A percentile compares a stretch with the other conserved stretches of the same genome.
These are phyloP conservation scores for Corymbia maculata DNA, from an alignment of 345 rosid species.

Conservation along the genomic window DNA sequence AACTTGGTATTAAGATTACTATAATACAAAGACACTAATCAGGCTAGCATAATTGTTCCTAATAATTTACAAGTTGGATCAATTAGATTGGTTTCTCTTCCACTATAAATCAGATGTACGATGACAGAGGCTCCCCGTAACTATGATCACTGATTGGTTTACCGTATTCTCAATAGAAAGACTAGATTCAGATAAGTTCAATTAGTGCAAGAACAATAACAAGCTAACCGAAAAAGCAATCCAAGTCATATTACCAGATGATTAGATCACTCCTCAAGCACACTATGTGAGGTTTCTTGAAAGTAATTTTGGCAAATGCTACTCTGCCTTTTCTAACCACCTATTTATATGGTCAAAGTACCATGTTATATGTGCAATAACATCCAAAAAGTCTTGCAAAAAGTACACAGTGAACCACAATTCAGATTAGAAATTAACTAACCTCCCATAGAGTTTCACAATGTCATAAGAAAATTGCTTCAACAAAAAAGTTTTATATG, in stretches of 20 bases:
- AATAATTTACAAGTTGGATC: neutral
- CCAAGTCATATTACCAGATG: too few species aligned
- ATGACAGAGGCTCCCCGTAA: neutral
- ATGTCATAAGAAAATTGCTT: neutral
- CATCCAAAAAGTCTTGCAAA: too few species aligned
- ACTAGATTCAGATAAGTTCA: neutral
- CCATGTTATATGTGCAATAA: too few species aligned
- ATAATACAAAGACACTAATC: neutral
- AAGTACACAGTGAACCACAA: neutral
- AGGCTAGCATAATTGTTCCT: neutral
- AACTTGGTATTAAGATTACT: neutral
- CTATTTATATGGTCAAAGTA: too few species aligned
- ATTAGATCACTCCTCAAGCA: too few species aligned
- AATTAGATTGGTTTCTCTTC: too few species aligned
- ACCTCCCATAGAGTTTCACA: neutral
- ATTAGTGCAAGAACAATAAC: neutral
- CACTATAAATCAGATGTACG: neutral
- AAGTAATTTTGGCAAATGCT: too few species aligned
- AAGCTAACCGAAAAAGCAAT: too few species aligned
- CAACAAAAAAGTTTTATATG: too few species aligned
- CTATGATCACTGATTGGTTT: neutral
- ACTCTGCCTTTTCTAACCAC: too few species aligned
- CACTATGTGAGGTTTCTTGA: too few species aligned
- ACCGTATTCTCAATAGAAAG: neutral
- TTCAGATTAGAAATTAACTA: too few species aligned